Conservation (phyloP, 2,329 filamentous ascomycete genomes). For the Scleromitrula shiraiana region DNA sequence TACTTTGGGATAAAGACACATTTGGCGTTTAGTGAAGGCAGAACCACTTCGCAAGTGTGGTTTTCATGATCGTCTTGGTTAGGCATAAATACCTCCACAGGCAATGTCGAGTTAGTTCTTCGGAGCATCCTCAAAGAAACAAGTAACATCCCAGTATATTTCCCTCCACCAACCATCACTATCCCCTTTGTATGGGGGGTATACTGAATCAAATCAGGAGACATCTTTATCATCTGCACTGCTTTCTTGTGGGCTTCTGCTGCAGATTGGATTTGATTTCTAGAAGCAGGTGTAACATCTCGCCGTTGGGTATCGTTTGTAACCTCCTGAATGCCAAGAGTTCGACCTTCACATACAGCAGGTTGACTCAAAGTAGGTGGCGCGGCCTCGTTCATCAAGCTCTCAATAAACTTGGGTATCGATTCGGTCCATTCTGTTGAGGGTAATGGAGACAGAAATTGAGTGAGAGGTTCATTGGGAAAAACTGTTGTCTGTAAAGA, state of each 20-base stretch:
- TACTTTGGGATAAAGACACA: constrained; percentile 37
- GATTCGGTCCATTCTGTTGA: background rate
- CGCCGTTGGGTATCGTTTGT: constrained; percentile 2
- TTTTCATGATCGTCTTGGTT: constrained; percentile 30
- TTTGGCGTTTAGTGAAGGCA: constrained; percentile 32
- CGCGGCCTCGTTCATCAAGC: background rate
- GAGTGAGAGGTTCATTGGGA: too few species aligned
- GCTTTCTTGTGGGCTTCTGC: background rate
- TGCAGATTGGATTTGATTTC: background rate
- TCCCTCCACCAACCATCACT: constrained; percentile 34
- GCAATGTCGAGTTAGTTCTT: constrained; percentile 31
- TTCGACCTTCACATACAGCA: background rate
- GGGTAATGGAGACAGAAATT: too few species aligned
- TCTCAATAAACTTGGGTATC: background rate
- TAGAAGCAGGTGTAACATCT: constrained; percentile 3
- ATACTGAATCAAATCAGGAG: background rate
- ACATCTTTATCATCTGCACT: background rate
- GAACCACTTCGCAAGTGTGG: constrained; percentile 30
- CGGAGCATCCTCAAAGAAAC: constrained; percentile 35
- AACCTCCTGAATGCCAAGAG: background rate
- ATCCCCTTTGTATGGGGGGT: constrained; percentile 27
- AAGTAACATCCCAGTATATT: constrained; percentile 32
- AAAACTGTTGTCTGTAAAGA: too few species aligned
- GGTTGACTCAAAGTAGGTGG: background rate
- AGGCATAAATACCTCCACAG: constrained; percentile 35